Percentiles rank a stretch among this genome's conserved stretches.
Evolutionary conservation across 139 green algal genomes (phyloP).

Genomic region (Volvox reticuliferus): DNA sequence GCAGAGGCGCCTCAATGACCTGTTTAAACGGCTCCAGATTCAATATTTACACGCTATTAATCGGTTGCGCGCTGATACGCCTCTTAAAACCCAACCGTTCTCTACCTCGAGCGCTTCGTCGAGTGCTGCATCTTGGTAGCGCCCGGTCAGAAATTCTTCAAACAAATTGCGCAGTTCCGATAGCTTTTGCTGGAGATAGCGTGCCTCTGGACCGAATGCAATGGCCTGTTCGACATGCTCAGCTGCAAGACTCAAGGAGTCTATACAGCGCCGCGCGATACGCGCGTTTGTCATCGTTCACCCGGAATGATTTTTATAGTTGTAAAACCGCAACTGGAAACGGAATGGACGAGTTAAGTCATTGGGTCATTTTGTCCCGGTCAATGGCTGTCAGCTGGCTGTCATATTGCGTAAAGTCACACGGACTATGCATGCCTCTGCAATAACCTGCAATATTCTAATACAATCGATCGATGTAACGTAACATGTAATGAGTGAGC

Average conservation of each 20-base stretch:
- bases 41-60: too few relatives aligned
- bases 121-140: neutral
- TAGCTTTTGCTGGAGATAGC: neutral
- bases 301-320: too few relatives aligned
- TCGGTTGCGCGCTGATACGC: too few relatives aligned
- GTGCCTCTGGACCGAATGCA: neutral
- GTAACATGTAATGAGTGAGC: too few relatives aligned
- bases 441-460: too few relatives aligned
- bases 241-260: neutral
- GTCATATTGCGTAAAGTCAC: too few relatives aligned
- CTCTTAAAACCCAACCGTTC: neutral
- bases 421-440: too few relatives aligned
- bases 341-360: too few relatives aligned
- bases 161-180: neutral
- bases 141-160: neutral
- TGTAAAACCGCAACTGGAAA: too few relatives aligned
- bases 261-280: neutral
- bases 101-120: conserved; percentile 19
- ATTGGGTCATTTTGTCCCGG: too few relatives aligned
- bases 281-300: neutral
- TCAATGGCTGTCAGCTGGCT: too few relatives aligned
- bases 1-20: neutral
- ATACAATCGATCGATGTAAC: too few relatives aligned
- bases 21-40: neutral
- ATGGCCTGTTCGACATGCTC: neutral